phyloP scores from a whole-genome alignment of 164 flowering plant species.

The Macadamia integrifolia region DNA sequence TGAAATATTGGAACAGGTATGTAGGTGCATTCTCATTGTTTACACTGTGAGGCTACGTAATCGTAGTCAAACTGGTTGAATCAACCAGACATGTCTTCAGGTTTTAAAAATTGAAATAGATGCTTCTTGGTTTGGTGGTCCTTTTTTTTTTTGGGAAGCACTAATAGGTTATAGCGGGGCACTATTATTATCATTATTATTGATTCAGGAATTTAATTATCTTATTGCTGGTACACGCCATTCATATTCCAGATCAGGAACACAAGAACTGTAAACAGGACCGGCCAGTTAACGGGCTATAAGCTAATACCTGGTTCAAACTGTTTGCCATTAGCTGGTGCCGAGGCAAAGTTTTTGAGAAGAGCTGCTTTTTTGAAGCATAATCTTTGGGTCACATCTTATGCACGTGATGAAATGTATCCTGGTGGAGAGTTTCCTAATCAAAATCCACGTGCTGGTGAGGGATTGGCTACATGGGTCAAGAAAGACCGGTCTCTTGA shows the following conservation, averaged over 20 bases:
- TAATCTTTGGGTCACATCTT: conserved; percentile 84
- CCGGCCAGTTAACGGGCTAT: conserved; percentile 82
- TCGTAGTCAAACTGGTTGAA: no score
- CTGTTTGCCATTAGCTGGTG: conserved; percentile 80
- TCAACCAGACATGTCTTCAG: no score
- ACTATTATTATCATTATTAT: neutral
- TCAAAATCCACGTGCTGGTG: conserved; percentile 84
- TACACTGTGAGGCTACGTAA: no score
- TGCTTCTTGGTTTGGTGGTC: no score
- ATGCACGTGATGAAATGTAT: conserved; percentile 58
- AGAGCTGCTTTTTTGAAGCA: conserved; percentile 87
- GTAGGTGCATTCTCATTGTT: no score
- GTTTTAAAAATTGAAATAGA: no score
- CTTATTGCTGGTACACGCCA: conserved; percentile 5
- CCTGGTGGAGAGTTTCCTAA: conserved; percentile 95
- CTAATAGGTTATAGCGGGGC: no score
- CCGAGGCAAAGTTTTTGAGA: conserved; percentile 74
- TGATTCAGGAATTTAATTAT: neutral
- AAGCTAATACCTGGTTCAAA: conserved; percentile 84
- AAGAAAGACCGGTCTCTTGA: conserved; percentile 66
- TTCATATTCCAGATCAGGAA: conserved; percentile 53
- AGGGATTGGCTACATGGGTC: conserved; percentile 83
- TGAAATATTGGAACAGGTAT: no score
- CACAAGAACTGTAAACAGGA: conserved; percentile 77
- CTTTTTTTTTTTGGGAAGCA: no score